phyloP scores from a whole-genome alignment of 2,329 filamentous ascomycete species.

The Aspergillus bombycis region DNA sequence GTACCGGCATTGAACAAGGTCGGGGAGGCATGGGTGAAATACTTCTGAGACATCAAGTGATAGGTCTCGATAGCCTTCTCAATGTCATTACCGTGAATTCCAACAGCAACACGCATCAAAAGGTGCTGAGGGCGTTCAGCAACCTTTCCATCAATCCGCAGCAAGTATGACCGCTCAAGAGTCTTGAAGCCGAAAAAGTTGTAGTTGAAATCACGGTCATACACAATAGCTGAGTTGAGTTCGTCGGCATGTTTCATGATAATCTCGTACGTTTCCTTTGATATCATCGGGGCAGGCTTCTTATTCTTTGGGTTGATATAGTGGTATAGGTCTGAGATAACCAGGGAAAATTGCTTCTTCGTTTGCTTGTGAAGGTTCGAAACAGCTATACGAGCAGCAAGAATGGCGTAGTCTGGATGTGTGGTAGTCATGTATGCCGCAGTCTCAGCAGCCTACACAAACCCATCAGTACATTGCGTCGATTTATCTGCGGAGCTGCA shows the following conservation, averaged over 20 bases:
- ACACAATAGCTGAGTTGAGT: slow-evolving; percentile 97
- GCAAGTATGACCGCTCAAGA: slow-evolving; percentile 92
- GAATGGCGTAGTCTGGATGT: slow-evolving; percentile 97
- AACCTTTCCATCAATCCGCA: slow-evolving; percentile 93
- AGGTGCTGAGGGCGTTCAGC: slow-evolving; percentile 98
- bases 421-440: slow-evolving; percentile 99
- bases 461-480: slow-evolving; percentile 26
- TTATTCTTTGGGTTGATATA: slow-evolving; percentile 95
- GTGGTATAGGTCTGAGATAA: slow-evolving; percentile 89
- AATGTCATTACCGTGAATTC: slow-evolving; percentile 92
- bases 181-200: slow-evolving; percentile 99
- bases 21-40: slow-evolving; percentile 96
- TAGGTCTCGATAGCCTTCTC: slow-evolving; percentile 97
- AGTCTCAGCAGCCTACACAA: slow-evolving; percentile 85
- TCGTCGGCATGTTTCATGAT: slow-evolving; percentile 97
- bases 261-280: slow-evolving; percentile 83
- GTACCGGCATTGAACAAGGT: slow-evolving; percentile 98
- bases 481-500: background rate
- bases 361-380: slow-evolving; percentile 99
- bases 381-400: slow-evolving; percentile 96
- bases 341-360: slow-evolving; percentile 99
- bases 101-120: slow-evolving; percentile 98
- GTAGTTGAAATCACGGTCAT: slow-evolving; percentile 99
- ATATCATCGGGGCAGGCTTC: slow-evolving; percentile 88
- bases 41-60: slow-evolving; percentile 98